Conservation (phyloP, 192 early-diverging fungal species). For the Entomortierella chlamydospora region DNA sequence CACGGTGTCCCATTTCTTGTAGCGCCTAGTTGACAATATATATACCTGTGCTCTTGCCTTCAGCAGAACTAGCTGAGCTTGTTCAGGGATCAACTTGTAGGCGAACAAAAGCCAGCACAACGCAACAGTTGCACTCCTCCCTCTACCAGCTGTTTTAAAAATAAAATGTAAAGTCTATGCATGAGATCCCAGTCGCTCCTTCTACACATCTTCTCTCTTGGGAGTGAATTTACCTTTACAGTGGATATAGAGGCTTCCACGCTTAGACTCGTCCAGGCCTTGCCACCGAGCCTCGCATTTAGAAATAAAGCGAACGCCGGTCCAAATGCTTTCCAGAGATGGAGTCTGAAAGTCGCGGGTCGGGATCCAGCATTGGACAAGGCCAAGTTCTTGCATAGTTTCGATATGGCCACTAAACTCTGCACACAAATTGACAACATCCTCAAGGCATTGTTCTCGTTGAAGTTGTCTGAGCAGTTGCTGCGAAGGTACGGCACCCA, state of each 20-base stretch:
- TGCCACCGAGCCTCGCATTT: conserved; percentile 25
- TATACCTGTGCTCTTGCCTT: conserved; percentile 39
- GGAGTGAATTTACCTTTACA: conserved; percentile 55
- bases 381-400: conserved; percentile 48
- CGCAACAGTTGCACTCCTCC: conserved; percentile 49
- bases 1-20: too few relatives aligned
- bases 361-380: conserved; percentile 55
- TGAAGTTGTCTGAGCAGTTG: conserved; percentile 14
- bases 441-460: conserved; percentile 9
- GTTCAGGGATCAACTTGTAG: conserved; percentile 22
- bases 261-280: not conserved
- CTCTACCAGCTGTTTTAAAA: conserved; percentile 37
- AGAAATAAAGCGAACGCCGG: conserved; percentile 28
- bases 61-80: conserved; percentile 42
- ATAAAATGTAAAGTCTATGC: not conserved
- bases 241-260: conserved; percentile 50
- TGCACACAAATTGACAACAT: conserved; percentile 62
- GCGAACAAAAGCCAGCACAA: conserved; percentile 38
- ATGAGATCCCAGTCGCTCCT: not conserved
- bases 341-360: conserved; percentile 61
- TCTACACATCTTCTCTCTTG: too few relatives aligned
- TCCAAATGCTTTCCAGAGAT: conserved; percentile 37
- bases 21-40: too few relatives aligned
- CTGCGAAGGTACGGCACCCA: conserved; percentile 35
- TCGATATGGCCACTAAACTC: conserved; percentile 58